These are phyloP conservation scores for Penicillium riverlandense DNA, from an alignment of 495 filamentous ascomycete species.

Conservation along the genomic window DNA sequence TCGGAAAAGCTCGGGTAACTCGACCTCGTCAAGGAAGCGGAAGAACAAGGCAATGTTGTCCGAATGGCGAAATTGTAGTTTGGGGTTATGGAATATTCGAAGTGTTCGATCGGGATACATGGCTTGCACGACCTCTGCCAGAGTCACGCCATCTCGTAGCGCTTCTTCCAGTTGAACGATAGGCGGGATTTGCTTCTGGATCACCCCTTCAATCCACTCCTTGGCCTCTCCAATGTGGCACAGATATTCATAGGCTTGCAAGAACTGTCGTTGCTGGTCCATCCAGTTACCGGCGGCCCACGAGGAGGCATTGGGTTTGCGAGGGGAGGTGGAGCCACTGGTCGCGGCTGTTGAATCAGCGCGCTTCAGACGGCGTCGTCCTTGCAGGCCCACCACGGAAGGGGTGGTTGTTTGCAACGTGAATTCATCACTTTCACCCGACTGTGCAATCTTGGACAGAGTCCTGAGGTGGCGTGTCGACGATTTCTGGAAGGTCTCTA, in stretches of 20 bases:
- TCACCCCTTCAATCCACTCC: conserved; percentile 97
- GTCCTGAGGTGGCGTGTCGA: conserved; percentile 84
- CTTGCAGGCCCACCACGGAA: conserved; percentile 82
- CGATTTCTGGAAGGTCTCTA: conserved; percentile 72
- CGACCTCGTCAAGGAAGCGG: conserved; percentile 83
- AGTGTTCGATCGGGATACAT: conserved; percentile 67
- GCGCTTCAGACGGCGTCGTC: conserved; percentile 74
- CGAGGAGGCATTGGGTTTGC: conserved; percentile 47
- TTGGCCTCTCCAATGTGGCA: conserved; percentile 99
- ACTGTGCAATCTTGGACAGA: conserved; percentile 76
- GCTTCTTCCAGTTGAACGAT: conserved; percentile 97
- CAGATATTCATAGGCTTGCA: conserved; percentile 97
- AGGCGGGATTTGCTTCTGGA: conserved; percentile 80
- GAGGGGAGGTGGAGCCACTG: conserved; percentile 33
- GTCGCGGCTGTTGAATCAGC: conserved; percentile 50
- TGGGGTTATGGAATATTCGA: conserved; percentile 77
- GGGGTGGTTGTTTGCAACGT: conserved; percentile 63
- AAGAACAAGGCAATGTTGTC: conserved; percentile 97
- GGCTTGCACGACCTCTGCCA: conserved; percentile 93
- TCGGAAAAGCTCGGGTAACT: conserved; percentile 93
- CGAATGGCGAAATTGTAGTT: conserved; percentile 89
- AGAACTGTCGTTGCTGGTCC: conserved; percentile 93
- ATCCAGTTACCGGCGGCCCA: conserved; percentile 95
- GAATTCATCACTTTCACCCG: conserved; percentile 69
- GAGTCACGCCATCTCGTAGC: conserved; percentile 83